These are phyloP conservation scores for Lycium barbarum DNA, from an alignment of 257 asterid species.

Conservation along the genomic window DNA sequence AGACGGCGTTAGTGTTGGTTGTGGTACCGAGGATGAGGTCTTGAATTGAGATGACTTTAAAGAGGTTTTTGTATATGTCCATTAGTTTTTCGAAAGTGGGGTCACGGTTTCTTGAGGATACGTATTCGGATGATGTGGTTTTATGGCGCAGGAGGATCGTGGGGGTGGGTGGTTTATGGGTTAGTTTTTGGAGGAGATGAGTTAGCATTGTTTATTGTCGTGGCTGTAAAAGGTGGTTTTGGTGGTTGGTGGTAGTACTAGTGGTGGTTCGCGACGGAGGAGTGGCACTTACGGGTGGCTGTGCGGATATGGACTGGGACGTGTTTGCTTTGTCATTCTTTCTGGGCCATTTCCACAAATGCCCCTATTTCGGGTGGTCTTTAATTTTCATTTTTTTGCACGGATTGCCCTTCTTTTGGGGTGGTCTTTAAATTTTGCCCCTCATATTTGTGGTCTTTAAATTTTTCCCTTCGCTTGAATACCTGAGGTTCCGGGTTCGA, in stretches of 20 bases:
- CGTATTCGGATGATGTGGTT: conserved; percentile 75
- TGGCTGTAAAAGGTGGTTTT: no score
- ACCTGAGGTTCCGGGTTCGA: no score
- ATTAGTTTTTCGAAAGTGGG: conserved; percentile 87
- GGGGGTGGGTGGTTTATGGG: conserved; percentile 3
- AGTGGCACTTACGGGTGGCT: background rate
- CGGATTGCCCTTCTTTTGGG: no score
- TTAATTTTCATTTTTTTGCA: no score
- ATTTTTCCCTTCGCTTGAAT: no score
- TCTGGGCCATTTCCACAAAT: no score
- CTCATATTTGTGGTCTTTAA: no score
- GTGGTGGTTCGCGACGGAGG: background rate
- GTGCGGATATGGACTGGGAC: background rate
- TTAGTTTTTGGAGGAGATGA: no score
- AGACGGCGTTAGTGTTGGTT: conserved; percentile 47
- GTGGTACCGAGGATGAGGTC: conserved; percentile 73
- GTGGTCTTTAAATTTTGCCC: no score
- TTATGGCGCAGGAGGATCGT: conserved; percentile 57
- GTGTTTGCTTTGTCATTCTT: no score
- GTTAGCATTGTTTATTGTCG: no score
- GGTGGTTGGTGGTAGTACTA: background rate
- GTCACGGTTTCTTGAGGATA: conserved; percentile 76
- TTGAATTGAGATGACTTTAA: conserved; percentile 71
- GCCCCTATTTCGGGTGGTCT: no score
- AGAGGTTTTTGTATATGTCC: conserved; percentile 81